Percentiles rank a stretch among this genome's conserved stretches.
Evolutionary conservation across 208 protist genomes (phyloP).

Genomic region (Wallacemonas rigidus): DNA sequence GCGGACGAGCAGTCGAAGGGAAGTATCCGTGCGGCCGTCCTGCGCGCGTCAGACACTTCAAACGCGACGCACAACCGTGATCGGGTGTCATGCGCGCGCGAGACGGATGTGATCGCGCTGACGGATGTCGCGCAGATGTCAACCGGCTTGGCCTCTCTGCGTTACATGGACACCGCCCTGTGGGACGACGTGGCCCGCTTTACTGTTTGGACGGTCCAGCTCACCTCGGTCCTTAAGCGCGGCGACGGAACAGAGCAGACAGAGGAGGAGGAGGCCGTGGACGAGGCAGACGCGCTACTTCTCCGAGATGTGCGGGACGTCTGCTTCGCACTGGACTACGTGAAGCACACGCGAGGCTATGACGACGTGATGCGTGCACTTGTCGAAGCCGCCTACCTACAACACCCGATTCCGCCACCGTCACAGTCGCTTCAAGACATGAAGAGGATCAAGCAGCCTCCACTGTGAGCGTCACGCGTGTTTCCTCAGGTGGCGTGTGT

Average conservation of each 20-base stretch:
- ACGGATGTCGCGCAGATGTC: slow-evolving; percentile 49
- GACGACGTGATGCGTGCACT: slow-evolving; percentile 66
- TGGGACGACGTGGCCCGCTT: slow-evolving; percentile 51
- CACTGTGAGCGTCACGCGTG: no score
- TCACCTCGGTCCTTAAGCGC: background rate
- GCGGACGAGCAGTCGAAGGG: background rate
- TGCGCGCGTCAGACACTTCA: background rate
- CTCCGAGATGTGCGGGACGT: slow-evolving; percentile 55
- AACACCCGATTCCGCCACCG: slow-evolving; percentile 48
- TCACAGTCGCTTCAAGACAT: slow-evolving; percentile 42
- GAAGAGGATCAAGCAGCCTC: slow-evolving; percentile 17
- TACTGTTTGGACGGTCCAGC: slow-evolving; percentile 26
- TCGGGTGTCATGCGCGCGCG: background rate
- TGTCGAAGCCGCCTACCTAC: slow-evolving; percentile 42
- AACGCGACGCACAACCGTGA: background rate
- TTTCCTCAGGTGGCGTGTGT: no score
- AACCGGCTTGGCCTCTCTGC: slow-evolving; percentile 45
- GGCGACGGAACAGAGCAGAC: background rate
- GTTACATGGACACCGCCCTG: slow-evolving; percentile 49
- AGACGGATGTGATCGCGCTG: slow-evolving; percentile 24
- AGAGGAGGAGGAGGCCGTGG: no score
- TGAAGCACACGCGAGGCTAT: slow-evolving; percentile 39
- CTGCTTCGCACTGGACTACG: slow-evolving; percentile 74
- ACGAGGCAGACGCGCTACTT: slow-evolving; percentile 9
- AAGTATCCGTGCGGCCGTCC: background rate